Conservation (phyloP, 495 filamentous ascomycete genomes). For the Apiosordaria backusii region DNA sequence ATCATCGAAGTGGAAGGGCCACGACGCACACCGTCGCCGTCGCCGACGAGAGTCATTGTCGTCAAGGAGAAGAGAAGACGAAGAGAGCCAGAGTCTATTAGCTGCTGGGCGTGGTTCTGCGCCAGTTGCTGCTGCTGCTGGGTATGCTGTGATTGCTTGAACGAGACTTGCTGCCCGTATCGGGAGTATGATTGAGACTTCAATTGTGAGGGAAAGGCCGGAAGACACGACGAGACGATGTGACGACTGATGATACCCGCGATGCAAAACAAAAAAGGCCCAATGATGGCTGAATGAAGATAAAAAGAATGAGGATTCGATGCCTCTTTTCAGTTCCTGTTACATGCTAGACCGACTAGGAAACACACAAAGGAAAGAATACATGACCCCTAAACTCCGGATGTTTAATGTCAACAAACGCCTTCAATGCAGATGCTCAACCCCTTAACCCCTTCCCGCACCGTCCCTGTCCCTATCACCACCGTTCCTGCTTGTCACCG, state of each 20-base stretch:
- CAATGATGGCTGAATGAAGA: neutral
- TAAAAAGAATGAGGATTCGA: neutral
- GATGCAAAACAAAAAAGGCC: neutral
- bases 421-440: neutral
- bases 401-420: neutral
- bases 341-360: neutral
- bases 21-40: constrained; percentile 11
- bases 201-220: neutral
- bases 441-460: neutral
- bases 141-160: constrained; percentile 10
- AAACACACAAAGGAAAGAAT: neutral
- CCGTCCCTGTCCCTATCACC: neutral
- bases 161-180: constrained; percentile 15
- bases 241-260: constrained; percentile 1
- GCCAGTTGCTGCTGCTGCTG: constrained; percentile 12
- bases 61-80: constrained; percentile 13
- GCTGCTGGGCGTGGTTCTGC: constrained; percentile 17
- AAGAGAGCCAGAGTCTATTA: neutral
- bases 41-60: constrained; percentile 14
- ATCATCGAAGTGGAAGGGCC: constrained; percentile 12
- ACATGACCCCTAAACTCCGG: neutral
- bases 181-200: constrained; percentile 8
- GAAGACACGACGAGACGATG: neutral
- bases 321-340: neutral
- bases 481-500: neutral